Evolutionary conservation across 495 filamentous ascomycete species (phyloP).

Genomic region (Podospora comata): DNA sequence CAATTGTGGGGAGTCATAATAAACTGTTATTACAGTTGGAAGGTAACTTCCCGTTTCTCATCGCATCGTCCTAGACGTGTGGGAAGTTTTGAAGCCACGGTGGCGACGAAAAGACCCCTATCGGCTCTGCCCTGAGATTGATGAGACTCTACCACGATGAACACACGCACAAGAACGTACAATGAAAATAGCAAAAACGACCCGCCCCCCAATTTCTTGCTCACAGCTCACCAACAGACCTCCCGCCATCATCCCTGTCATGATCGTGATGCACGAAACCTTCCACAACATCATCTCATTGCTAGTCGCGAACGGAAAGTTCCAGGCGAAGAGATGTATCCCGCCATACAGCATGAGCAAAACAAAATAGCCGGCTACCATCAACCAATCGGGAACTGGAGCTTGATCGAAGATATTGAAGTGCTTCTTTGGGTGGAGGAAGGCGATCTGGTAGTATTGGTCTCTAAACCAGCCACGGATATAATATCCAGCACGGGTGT

Average conservation of each 20-base stretch:
- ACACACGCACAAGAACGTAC: neutral
- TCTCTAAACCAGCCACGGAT: too few relatives aligned
- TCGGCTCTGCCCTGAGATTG: constrained; percentile 1
- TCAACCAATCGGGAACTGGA: neutral
- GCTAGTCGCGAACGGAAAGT: neutral
- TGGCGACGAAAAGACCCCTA: constrained; percentile 2
- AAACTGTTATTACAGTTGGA: too few relatives aligned
- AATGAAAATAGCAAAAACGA: neutral
- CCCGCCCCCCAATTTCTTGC: neutral
- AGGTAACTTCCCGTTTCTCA: too few relatives aligned
- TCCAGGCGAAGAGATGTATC: constrained; percentile 4
- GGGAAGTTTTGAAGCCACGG: constrained; percentile 7
- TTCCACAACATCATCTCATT: constrained; percentile 1
- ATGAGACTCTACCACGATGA: constrained; percentile 9
- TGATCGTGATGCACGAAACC: neutral
- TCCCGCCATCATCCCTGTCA: neutral
- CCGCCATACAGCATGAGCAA: constrained; percentile 2
- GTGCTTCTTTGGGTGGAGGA: neutral
- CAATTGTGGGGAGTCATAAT: too few relatives aligned
- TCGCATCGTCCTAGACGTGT: neutral
- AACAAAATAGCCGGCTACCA: neutral
- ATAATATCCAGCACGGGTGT: too few relatives aligned
- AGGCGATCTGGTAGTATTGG: neutral
- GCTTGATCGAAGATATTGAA: neutral
- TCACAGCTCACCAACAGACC: too few relatives aligned